Conservation (phyloP, 305 asterid genomes). For the Solanum hybrid region DNA sequence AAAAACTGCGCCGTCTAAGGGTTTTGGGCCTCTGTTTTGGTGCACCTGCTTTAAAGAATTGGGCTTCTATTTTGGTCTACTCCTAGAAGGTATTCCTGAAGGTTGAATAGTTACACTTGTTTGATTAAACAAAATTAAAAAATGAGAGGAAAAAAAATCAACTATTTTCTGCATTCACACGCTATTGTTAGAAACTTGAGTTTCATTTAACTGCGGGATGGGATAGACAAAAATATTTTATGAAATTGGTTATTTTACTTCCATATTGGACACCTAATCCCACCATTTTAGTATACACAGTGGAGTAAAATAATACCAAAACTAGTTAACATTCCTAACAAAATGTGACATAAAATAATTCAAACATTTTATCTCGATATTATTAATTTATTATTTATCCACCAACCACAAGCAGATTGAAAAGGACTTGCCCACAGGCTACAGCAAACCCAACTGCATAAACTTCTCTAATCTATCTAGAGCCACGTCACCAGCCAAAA, state of each 20-base stretch:
- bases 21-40: not conserved
- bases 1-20: constrained; percentile 1
- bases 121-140: not conserved
- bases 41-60: not conserved
- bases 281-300: not conserved
- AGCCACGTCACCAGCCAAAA: not conserved
- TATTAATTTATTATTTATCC: not conserved
- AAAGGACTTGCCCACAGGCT: not conserved
- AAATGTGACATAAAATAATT: not conserved
- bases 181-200: not conserved
- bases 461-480: not conserved
- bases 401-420: not conserved
- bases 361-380: not conserved
- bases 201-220: not conserved
- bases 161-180: not conserved
- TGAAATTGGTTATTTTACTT: not conserved
- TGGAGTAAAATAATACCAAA: not conserved
- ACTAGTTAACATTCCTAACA: not conserved
- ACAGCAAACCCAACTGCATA: not conserved
- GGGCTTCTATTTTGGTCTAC: not conserved
- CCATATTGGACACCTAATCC: not conserved
- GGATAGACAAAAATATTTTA: not conserved
- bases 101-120: not conserved
- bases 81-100: not conserved
- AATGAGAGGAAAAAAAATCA: not conserved